Evolutionary conservation across 805 yeast species (phyloP), one percentile per base, ranked within the genome.

Genomic region (Isabelozyma heimii): DNA sequence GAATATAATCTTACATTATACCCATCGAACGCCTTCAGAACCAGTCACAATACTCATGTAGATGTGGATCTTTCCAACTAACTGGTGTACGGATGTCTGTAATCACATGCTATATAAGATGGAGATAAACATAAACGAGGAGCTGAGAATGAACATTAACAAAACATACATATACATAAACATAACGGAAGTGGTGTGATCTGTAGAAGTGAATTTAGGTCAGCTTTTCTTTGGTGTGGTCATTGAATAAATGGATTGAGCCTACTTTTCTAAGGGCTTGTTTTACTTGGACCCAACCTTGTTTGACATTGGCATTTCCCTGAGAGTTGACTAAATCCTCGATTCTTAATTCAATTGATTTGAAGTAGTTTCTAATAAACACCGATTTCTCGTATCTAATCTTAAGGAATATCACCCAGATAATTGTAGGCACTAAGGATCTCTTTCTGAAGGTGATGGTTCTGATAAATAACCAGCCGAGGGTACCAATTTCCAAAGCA

Each of bases 311-410:
- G 12, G 77, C 76, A 43, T 59, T 50, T 39, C 59, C 58, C 6
- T 59, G 47, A 26, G 56, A 50, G 59, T 60, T 63, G 46, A 70
- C 66, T 14, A 57, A 43, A n/a, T 59, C 59, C 48, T 73, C 77
- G 47, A 69, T 53, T 47, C 58, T 59, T 43, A 87, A 84, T 66
- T 88, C 95, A 73, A 85, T 73, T 46, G 77, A 73, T 70, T 86
- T 83, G 62, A 89, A 73, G 30, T 82, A 83, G 53, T 79, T 72
- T 68, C 89, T 84, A 48, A 90, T 85, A 71, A 83, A 84, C 28
- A 81, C 73, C 3, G 94, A 86, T 56, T 82, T 83, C 62, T 89
- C 95, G 63, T 76, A 88, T 67, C 96, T 82, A 49, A 86, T 66
- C 67, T 88, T 88, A 67, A 90, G 75, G 71, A 91, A 91, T 10